Evolutionary conservation across 2,329 filamentous ascomycete species (phyloP).

Genomic region (Epichloe elymi): DNA sequence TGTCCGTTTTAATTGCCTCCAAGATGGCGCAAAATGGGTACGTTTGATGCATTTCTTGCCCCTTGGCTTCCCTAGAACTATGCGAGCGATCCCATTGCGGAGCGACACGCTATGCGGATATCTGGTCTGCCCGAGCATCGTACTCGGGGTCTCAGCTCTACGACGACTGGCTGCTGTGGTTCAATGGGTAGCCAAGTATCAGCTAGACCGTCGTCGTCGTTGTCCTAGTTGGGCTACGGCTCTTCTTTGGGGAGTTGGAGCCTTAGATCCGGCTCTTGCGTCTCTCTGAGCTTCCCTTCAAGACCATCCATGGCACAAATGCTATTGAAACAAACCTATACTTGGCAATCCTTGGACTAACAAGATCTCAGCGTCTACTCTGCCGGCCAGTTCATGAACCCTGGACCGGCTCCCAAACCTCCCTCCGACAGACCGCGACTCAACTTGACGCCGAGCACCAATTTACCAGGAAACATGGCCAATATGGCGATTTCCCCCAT

Average conservation of each 20-base stretch:
- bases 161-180: background rate
- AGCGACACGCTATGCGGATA: background rate
- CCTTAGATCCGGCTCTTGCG: background rate
- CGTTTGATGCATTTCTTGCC: slow-evolving; percentile 1
- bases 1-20: slow-evolving; percentile 7
- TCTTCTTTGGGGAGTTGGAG: background rate
- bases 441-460: slow-evolving; percentile 63
- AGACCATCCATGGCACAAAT: background rate
- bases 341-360: slow-evolving; percentile 3
- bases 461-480: slow-evolving; percentile 64
- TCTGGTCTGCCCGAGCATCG: background rate
- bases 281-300: background rate
- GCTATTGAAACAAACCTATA: background rate
- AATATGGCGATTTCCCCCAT: slow-evolving; percentile 62
- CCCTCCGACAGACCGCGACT: slow-evolving; percentile 74
- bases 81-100: background rate
- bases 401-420: slow-evolving; percentile 83
- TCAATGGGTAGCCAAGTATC: background rate
- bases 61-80: background rate
- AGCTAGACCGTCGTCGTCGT: background rate
- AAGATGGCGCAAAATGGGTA: slow-evolving; percentile 23
- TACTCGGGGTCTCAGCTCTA: background rate
- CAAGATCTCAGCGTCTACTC: slow-evolving; percentile 36
- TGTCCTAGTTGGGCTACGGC: background rate
- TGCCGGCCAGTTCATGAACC: slow-evolving; percentile 78